phyloP scores from a whole-genome alignment of 2,329 filamentous ascomycete species.

The Zarea fungicola region DNA sequence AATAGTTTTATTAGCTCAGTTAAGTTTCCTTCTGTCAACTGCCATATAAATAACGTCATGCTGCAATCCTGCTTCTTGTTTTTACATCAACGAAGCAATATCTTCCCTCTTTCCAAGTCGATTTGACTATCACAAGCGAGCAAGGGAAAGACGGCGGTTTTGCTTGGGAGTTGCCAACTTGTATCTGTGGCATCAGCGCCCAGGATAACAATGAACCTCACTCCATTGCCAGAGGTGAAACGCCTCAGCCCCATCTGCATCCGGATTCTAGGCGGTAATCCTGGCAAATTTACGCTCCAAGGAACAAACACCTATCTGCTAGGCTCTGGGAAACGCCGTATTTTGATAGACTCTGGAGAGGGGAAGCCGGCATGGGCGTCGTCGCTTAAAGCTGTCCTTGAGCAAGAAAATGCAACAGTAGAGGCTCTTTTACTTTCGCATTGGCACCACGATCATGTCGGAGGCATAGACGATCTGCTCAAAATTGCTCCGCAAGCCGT shows the following conservation, averaged over 20 bases:
- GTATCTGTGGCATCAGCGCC: not conserved
- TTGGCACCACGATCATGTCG: conserved; percentile 85
- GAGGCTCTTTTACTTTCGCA: conserved; percentile 75
- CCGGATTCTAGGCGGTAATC: conserved; percentile 84
- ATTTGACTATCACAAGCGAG: not conserved
- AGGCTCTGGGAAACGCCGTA: conserved; percentile 64
- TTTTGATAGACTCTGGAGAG: conserved; percentile 89
- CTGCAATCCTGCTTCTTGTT: not conserved
- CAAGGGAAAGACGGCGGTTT: not conserved
- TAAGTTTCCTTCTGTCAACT: too few relatives aligned
- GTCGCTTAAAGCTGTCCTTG: conserved; percentile 59
- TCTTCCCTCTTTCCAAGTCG: not conserved
- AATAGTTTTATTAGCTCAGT: not conserved
- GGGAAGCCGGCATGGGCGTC: conserved; percentile 69
- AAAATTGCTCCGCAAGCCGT: conserved; percentile 55
- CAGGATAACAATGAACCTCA: conserved; percentile 36
- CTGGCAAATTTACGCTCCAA: conserved; percentile 70
- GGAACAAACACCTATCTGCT: conserved; percentile 95
- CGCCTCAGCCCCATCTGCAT: conserved; percentile 73
- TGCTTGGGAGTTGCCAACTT: not conserved
- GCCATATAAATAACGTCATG: not conserved
- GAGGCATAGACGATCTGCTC: conserved; percentile 67
- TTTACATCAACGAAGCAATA: not conserved
- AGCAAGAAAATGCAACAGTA: conserved; percentile 62
- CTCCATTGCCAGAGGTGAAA: conserved; percentile 66